Evolutionary conservation across 441 rosid genomes (phyloP).

Genomic region (Gossypium schwendimanii): DNA sequence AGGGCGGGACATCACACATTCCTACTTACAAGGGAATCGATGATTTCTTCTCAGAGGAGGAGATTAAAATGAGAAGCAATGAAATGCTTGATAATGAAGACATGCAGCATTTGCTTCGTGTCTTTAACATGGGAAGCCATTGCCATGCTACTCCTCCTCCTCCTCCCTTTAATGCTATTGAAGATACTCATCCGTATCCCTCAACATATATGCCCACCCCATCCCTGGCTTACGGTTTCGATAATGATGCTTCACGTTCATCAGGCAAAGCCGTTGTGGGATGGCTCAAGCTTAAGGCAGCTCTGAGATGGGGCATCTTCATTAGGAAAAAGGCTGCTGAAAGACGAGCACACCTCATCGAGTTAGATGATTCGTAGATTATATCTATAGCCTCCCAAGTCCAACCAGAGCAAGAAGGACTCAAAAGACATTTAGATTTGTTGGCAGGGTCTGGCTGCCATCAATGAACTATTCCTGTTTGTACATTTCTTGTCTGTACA

Average conservation of each 20-base stretch:
- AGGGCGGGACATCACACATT: conserved; percentile 31
- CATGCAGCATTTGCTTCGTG: conserved; percentile 74
- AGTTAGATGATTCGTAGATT: conserved; percentile 47
- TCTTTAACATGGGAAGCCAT: conserved; percentile 62
- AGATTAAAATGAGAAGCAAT: conserved; percentile 68
- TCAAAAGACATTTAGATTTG: neutral
- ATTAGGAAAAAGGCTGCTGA: conserved; percentile 87
- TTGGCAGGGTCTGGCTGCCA: conserved; percentile 7
- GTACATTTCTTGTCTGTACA: conserved; percentile 24
- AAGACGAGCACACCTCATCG: conserved; percentile 76
- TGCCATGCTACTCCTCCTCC: conserved; percentile 28
- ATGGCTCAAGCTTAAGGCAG: conserved; percentile 97
- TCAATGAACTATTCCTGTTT: neutral
- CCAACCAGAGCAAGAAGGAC: neutral
- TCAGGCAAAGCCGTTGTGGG: conserved; percentile 87
- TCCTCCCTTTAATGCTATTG: conserved; percentile 39
- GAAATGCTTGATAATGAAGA: conserved; percentile 92
- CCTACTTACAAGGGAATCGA: conserved; percentile 43
- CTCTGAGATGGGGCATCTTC: conserved; percentile 93
- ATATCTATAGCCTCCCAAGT: too few species aligned
- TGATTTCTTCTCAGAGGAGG: conserved; percentile 70
- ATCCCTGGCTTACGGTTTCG: conserved; percentile 34
- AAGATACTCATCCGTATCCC: conserved; percentile 49
- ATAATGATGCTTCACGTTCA: conserved; percentile 50
- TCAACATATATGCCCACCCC: conserved; percentile 45